Percentiles rank a stretch among this genome's conserved stretches.
These are phyloP conservation scores for Eucalyptus guilfoylei DNA, from an alignment of 345 rosid genomes.

Conservation along the genomic window DNA sequence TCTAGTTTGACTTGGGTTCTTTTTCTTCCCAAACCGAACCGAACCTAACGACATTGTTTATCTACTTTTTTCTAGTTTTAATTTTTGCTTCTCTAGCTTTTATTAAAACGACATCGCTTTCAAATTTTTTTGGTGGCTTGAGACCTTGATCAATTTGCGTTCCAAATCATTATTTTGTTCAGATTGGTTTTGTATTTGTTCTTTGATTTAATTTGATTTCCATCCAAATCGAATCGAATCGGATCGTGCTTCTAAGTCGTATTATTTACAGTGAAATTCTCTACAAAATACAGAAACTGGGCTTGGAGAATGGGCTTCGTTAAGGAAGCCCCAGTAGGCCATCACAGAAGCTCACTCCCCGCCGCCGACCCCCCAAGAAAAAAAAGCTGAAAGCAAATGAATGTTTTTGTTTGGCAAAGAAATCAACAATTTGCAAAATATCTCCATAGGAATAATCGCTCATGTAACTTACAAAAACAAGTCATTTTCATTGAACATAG, in stretches of 20 bases:
- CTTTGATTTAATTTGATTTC: neutral
- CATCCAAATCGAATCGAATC: no score
- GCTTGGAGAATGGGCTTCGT: neutral
- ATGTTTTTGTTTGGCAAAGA: neutral
- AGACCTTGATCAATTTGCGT: neutral
- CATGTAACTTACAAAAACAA: neutral
- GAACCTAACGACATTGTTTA: no score
- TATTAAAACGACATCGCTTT: neutral
- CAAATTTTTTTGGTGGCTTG: neutral
- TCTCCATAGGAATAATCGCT: neutral
- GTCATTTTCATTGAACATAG: neutral
- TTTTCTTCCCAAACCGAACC: no score
- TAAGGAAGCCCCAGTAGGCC: neutral
- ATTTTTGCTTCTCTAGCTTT: no score
- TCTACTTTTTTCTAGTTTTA: no score
- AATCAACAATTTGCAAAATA: neutral
- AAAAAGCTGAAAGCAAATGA: neutral
- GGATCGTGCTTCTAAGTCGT: neutral
- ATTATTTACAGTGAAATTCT: neutral
- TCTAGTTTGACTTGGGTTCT: no score
- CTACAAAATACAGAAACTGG: neutral
- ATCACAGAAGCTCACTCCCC: neutral
- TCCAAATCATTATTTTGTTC: neutral
- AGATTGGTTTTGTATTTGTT: neutral
- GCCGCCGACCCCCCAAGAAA: no score